These are phyloP conservation scores for Populus pruinosa DNA, from an alignment of 345 rosid genomes.

Conservation along the genomic window DNA sequence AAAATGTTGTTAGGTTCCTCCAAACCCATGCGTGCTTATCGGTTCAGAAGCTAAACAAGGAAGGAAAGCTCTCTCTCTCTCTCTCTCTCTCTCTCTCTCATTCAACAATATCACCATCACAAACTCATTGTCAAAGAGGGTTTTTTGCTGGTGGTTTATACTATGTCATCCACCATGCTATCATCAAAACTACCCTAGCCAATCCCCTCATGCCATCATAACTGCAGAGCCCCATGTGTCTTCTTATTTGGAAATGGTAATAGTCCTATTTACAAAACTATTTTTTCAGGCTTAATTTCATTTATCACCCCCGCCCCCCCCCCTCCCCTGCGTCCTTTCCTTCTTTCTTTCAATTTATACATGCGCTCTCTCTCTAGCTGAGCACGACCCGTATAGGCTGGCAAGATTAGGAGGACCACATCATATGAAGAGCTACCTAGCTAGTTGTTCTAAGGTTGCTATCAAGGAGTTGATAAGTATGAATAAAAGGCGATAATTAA, in stretches of 20 bases:
- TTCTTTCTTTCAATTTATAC: constrained; percentile 24
- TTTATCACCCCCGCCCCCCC: too few relatives aligned
- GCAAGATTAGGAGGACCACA: constrained; percentile 73
- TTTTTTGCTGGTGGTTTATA: neutral
- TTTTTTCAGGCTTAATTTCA: neutral
- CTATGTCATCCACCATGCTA: neutral
- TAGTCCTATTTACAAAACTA: neutral
- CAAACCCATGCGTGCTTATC: neutral
- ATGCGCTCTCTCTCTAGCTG: constrained; percentile 26
- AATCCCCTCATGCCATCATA: too few relatives aligned
- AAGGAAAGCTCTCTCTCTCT: neutral
- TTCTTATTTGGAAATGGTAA: too few relatives aligned
- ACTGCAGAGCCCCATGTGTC: too few relatives aligned
- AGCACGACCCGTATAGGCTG: constrained; percentile 39
- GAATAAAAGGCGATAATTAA: constrained; percentile 19
- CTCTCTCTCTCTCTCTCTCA: constrained; percentile 1
- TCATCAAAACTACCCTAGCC: too few relatives aligned
- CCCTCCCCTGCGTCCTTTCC: neutral
- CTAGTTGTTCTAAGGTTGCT: constrained; percentile 74
- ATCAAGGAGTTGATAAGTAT: constrained; percentile 55
- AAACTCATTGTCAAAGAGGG: neutral
- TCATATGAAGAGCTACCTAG: constrained; percentile 30
- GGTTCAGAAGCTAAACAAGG: neutral
- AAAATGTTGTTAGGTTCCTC: constrained; percentile 6
- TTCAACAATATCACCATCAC: too few relatives aligned